Evolutionary conservation across 1,284 basidiomycete genomes (phyloP), one percentile per base, ranked within the genome.

Genomic region (Malassezia brasiliensis): DNA sequence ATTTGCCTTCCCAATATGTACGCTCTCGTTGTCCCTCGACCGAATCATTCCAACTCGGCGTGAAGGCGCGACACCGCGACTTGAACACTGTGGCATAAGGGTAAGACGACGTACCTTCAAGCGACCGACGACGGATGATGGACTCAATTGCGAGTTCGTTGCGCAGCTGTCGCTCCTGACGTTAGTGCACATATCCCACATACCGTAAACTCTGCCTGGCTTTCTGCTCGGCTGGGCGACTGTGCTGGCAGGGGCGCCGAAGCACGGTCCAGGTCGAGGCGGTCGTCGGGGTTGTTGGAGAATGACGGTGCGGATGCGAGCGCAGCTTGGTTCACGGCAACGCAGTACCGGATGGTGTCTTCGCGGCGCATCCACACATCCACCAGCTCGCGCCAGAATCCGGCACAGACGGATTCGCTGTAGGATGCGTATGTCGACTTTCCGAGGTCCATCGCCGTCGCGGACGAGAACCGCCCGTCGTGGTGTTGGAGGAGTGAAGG

Each of bases 91-190:
- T 6, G 19, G 22, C 2, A 31, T 46, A 4, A 34, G 35, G 8
- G 39, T 3, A 25, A 7, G 3, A 12, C 12, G 9, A 36, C 60
- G 19, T 50, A 62, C 60, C 67, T 3, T 68, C 68, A 7, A 70
- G 50, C 10, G 67, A 67, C 9, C 68, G 48, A 0, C 61, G 60
- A 5, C 68, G 50, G 32, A 70, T 64, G 47, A 70, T 70, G 14
- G 52, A 53, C 35, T 72, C 69, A 11, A 72, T 47, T 12, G 52
- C 53, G n/a, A 72, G 51, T 47, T 72, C 69, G 53, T 72, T 72
- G 35, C 62, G 65, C 36, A 72, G 22, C 42, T 72, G 69, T 3
- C 68, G 40, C 1, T 50, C 50, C 41, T 66, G 48, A 3, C 40
- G 52, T 38, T 53, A 55, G 5, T 47, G 35, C 47, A 19, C 54